Evolutionary conservation across 2,329 filamentous ascomycete genomes (phyloP), one percentile per base, ranked within the genome.

Genomic region (Cercospora sp.): DNA sequence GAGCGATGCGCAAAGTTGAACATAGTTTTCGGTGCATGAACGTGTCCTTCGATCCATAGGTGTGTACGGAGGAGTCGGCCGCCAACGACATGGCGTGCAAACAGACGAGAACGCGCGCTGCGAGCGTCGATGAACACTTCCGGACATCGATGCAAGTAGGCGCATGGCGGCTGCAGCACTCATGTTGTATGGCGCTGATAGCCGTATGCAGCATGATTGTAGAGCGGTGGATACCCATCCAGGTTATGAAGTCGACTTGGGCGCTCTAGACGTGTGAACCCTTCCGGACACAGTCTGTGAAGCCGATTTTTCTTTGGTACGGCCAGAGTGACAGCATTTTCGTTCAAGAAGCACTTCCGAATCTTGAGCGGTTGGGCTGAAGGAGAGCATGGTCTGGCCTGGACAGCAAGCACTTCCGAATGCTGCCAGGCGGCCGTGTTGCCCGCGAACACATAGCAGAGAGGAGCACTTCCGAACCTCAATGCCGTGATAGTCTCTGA

Each of bases 201-300:
- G 48, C 13, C 48, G 2, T 28, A n/a, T 55, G 48, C 48, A 8
- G 23, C 16, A 12, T 2, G 33, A 28, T 13, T 1, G 20, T 4
- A 12, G 23, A 45, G 4, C 16, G 13, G 16, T 10, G 33, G 13
- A 30, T 6, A 18, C 7, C 13, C 59, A 48, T 55, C 48, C 48
- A 16, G 48, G 1, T 55, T 16, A 9, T 13, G 16, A 20, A 16
- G 16, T 48, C 13, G 40, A 33, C 18, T 18, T 20, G 18, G 60
- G 31, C 55, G 5, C 20, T 53, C n/a, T 42, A 23, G 64, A 63
- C 59, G 7, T 45, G 64, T 51, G 68, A 69, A 69, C 68, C 45
- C 64, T 69, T 69, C 64, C 64, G 67, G 67, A 69, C 67, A 57
- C 64, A 65, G 61, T 55, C 61, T 48, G 16, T 30, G 18, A 40